Base-by-base conservation (phyloP, 352 stramenopile genomes). In the Globisporangium carolinianum region DNA sequence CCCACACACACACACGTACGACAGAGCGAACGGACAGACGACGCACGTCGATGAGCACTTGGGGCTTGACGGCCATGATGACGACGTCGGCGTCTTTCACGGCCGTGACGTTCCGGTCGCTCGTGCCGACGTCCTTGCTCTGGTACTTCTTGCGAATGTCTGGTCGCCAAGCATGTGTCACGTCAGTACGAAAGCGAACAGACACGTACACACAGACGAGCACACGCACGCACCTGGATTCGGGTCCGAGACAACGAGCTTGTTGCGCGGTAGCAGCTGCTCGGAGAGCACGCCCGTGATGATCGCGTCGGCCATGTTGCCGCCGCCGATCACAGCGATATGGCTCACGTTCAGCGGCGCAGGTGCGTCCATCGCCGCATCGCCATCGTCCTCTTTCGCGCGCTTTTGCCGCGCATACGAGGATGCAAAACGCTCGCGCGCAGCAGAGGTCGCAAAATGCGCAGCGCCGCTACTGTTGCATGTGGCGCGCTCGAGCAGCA, bases 1-100 rank as follows among this genome's bases (percentile, higher is more conserved):
- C 41, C 15, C 1, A 58, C n/a, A 11, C 5, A 36, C 5, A 36
- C 10, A 39, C 8, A 38, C 15, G 5, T 36, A 45, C 1, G 12
- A 4, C 32, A 55, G 7, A 12, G 0, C 18, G 18, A 24, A 24
- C 18, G 18, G 18, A 1, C 18, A 24, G 18, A 24, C 18, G 18
- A 69, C 72, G 42, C 70, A 95, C 86, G 35, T 93, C 76, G 5
- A 80, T 76, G 0, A 97, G 67, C 65, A 98, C 96, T 81, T 98
- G 95, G 10, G 95, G 95, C 69, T 98, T 98, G 15, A 98, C 90
- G 6, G 89, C 91, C 54, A 97, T 75, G 38, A 98, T 76, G 60
- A 98, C 87, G 41, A 98, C 75, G 57, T 98, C 83, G n/a, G 88
- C 83, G 54, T 86, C 80, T 37, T 83, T 79, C 12, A 91, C 68